Evolutionary conservation across 2,329 filamentous ascomycete genomes (phyloP).

Genomic region (Sporothrix dimorphospora): DNA sequence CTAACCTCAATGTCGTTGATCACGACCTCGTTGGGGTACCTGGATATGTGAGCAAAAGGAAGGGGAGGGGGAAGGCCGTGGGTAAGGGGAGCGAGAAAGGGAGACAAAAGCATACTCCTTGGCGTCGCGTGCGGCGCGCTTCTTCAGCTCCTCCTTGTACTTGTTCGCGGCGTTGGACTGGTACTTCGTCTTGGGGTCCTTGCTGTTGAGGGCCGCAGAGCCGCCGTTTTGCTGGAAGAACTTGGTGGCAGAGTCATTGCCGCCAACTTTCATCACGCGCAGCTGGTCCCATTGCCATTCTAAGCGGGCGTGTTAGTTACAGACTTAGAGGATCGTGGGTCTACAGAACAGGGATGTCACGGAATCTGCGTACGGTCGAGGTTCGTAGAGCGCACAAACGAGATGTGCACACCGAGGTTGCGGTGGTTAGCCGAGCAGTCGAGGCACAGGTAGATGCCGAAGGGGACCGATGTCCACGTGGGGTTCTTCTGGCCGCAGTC

Average conservation of each 20-base stretch:
- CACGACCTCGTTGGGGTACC: conserved; percentile 82
- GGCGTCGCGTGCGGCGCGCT: conserved; percentile 79
- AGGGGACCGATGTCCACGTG: conserved; percentile 96
- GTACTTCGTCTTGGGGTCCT: conserved; percentile 97
- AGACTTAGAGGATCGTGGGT: too few species aligned
- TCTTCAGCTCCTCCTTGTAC: conserved; percentile 96
- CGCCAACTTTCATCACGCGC: conserved; percentile 95
- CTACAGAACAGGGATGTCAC: background rate
- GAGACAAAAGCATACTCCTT: conserved; percentile 66
- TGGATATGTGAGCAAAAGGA: conserved; percentile 42
- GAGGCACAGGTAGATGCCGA: conserved; percentile 94
- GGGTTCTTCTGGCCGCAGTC: conserved; percentile 97
- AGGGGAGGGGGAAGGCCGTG: background rate
- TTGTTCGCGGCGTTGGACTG: conserved; percentile 90
- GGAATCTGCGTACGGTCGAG: conserved; percentile 77
- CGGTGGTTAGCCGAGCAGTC: conserved; percentile 97
- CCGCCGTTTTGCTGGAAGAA: conserved; percentile 98
- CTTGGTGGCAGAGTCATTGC: conserved; percentile 96
- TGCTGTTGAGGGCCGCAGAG: conserved; percentile 90
- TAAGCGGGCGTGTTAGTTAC: conserved; percentile 39
- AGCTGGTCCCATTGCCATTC: conserved; percentile 99
- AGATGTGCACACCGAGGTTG: conserved; percentile 97
- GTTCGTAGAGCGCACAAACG: conserved; percentile 97
- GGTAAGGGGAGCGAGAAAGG: background rate
- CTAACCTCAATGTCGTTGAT: conserved; percentile 69